Evolutionary conservation across 306 rosid species (phyloP), one percentile per base, ranked within the genome.

Genomic region (Citrullus amarus): DNA sequence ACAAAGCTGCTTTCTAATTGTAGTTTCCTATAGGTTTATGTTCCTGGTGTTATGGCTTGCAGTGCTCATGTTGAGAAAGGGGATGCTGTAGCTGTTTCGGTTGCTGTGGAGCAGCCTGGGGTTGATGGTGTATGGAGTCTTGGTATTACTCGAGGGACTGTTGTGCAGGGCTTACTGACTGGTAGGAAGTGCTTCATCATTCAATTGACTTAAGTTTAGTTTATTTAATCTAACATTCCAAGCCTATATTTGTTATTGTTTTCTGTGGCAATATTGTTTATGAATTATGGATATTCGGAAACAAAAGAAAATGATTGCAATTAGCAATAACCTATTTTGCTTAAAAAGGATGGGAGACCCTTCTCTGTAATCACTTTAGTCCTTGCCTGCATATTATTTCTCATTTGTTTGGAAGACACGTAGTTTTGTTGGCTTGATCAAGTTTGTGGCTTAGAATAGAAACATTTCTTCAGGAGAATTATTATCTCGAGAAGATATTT

Each of bases 1-100:
- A 18, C 32, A 32, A 16, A 74, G 43, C 82, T 34, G 38, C 57
- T 39, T 53, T 51, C 71, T 85, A 51, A 84, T 87, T 71, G 73
- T 86, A 41, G 46, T 68, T 85, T 39, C 48, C 7, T 79, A 58
- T 82, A 91, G 98, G 93, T 88, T 30, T 95, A 91, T 81, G 92
- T 95, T 80, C 97, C 98, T 60, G 96, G 98, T 83, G 93, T 95
- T 78, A 1, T 89, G 88, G 97, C 97, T 84, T 92, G 98, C 83
- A 92, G 97, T 84, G 92, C 91, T 85, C 97, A 89, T 82, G 98
- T 95, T 66, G 98, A 95, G 85, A 86, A 85, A 80, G 97, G 96
- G 48, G 97, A 95, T 36, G 75, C 69, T 16, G 90, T 95, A 59
- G 96, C 89, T 2, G 96, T 92, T 73, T 92, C 98, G 8, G 96